Evolutionary conservation across 768 basidiomycete species (phyloP).

Genomic region (Mycena crocata): DNA sequence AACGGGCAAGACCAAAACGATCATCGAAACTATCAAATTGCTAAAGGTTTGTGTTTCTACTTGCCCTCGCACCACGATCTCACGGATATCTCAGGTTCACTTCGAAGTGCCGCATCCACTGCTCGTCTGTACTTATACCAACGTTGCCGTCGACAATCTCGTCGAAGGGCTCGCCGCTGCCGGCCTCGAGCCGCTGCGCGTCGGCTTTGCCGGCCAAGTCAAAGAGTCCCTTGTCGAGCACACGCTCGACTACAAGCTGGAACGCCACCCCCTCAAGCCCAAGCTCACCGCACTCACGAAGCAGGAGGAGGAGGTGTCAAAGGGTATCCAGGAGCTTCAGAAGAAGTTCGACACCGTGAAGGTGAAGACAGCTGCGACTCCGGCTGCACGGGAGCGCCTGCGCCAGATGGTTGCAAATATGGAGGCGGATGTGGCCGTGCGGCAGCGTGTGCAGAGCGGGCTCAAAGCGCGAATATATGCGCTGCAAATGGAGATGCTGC

Average conservation of each 20-base stretch:
- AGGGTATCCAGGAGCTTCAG: constrained; percentile 39
- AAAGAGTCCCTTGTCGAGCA: constrained; percentile 64
- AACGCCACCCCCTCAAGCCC: constrained; percentile 66
- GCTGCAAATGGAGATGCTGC: constrained; percentile 71
- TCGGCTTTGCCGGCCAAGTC: constrained; percentile 75
- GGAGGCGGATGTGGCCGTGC: constrained; percentile 36
- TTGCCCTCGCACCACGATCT: not conserved
- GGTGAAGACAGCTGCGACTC: constrained; percentile 33
- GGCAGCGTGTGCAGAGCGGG: constrained; percentile 40
- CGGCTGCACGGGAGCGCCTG: constrained; percentile 5
- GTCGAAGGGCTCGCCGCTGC: constrained; percentile 75
- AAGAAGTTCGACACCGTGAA: constrained; percentile 44
- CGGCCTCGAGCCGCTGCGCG: constrained; percentile 79
- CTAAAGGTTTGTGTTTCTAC: constrained; percentile 66
- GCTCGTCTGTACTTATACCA: constrained; percentile 94
- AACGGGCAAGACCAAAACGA: constrained; percentile 93
- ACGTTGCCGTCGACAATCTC: constrained; percentile 92
- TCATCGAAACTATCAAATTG: constrained; percentile 84
- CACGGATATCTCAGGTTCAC: constrained; percentile 58
- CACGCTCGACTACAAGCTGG: constrained; percentile 74
- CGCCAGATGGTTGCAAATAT: constrained; percentile 16
- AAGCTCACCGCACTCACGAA: constrained; percentile 55
- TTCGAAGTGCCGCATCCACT: constrained; percentile 88
- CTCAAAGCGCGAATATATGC: constrained; percentile 61
- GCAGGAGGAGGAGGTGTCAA: constrained; percentile 47